Conservation (phyloP, 495 filamentous ascomycete species). For the Tuber brumale region DNA sequence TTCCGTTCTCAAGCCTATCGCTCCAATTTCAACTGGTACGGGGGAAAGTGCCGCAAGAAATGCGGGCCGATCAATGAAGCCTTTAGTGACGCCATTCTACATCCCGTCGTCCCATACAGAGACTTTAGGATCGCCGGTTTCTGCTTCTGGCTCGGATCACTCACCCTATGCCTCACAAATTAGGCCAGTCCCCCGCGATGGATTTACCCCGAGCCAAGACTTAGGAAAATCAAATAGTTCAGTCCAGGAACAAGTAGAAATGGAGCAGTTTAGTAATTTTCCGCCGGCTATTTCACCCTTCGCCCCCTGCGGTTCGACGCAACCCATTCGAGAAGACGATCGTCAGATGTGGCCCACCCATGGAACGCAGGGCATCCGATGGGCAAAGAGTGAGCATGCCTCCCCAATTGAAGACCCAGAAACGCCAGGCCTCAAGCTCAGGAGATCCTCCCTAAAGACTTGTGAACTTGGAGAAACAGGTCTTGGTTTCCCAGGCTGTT, state of each 20-base stretch:
- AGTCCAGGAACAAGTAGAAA: slow-evolving; percentile 16
- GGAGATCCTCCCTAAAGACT: slow-evolving; percentile 32
- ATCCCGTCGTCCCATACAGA: slow-evolving; percentile 16
- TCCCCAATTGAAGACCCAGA: slow-evolving; percentile 27
- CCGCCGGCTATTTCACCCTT: slow-evolving; percentile 9
- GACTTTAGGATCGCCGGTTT: slow-evolving; percentile 15
- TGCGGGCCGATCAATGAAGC: slow-evolving; percentile 21
- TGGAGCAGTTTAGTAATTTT: slow-evolving; percentile 16
- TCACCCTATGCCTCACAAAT: slow-evolving; percentile 19
- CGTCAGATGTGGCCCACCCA: slow-evolving; percentile 19
- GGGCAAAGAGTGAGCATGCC: slow-evolving; percentile 25
- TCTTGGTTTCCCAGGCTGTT: slow-evolving; percentile 37
- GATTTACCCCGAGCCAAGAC: background rate
- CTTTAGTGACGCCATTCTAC: slow-evolving; percentile 25
- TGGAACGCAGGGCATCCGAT: slow-evolving; percentile 13
- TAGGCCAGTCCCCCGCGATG: slow-evolving; percentile 6
- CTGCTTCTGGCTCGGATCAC: slow-evolving; percentile 11
- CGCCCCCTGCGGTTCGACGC: slow-evolving; percentile 5
- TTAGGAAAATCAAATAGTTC: slow-evolving; percentile 13
- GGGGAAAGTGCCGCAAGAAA: slow-evolving; percentile 9
- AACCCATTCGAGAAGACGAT: slow-evolving; percentile 18
- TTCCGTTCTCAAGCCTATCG: slow-evolving; percentile 22
- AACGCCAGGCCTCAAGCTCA: slow-evolving; percentile 7
- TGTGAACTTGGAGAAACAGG: slow-evolving; percentile 33
- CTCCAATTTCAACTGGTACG: slow-evolving; percentile 7